Percentiles rank a stretch among this genome's conserved stretches.
Conservation (phyloP, 176 grass and related monocot genomes). For the Stipa capillata region DNA sequence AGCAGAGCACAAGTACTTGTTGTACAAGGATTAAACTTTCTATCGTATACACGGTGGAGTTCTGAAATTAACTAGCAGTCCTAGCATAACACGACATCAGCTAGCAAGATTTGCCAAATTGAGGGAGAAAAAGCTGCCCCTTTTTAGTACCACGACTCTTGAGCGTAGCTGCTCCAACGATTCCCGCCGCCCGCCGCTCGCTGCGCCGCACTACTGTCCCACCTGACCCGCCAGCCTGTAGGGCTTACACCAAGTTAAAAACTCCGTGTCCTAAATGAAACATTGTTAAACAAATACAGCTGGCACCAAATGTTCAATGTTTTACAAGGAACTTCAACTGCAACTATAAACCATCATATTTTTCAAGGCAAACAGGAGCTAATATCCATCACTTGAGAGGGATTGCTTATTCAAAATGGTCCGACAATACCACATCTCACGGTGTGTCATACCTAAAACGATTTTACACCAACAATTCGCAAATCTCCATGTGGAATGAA, state of each 20-base stretch:
- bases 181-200: no score
- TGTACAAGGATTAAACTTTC: neutral
- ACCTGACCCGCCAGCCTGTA: no score
- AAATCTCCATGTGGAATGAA: neutral
- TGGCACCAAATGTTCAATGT: no score
- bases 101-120: neutral
- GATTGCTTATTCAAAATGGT: slow-evolving; percentile 21
- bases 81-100: neutral
- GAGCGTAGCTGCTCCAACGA: neutral
- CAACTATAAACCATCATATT: no score
- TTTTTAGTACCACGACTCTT: neutral
- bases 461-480: neutral
- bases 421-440: neutral
- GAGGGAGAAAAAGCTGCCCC: neutral
- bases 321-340: no score
- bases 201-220: neutral
- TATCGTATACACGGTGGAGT: neutral
- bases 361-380: no score
- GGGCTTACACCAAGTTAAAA: no score
- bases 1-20: neutral
- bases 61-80: no score
- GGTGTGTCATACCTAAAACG: neutral
- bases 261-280: no score
- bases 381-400: neutral
- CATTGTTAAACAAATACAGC: no score